Conservation (phyloP, 2,329 filamentous ascomycete species). For the Aspergillus terreus region DNA sequence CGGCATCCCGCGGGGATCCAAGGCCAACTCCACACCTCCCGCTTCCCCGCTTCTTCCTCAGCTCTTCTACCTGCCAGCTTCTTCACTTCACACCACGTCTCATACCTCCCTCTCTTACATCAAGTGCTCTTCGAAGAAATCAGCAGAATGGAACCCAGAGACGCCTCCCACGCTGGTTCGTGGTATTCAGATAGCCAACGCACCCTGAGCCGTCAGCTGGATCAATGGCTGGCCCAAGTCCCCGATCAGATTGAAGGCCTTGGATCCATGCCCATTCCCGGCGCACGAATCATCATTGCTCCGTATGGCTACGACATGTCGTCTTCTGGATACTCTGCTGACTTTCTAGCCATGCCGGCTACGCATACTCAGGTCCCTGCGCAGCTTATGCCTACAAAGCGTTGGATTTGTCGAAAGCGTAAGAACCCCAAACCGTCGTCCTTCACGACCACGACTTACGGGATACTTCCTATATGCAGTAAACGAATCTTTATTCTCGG, state of each 20-base stretch:
- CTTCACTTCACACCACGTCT: neutral
- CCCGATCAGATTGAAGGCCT: conserved; percentile 62
- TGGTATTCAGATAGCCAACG: conserved; percentile 72
- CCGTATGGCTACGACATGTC: conserved; percentile 60
- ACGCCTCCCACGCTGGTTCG: conserved; percentile 73
- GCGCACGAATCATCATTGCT: conserved; percentile 82
- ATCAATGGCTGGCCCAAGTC: conserved; percentile 70
- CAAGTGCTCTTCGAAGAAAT: neutral
- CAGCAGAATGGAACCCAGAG: conserved; percentile 40
- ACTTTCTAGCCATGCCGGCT: conserved; percentile 76
- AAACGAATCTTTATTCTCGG: conserved; percentile 91
- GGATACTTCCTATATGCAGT: conserved; percentile 32
- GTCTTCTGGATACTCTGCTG: conserved; percentile 6
- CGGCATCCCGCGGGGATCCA: conserved; percentile 9
- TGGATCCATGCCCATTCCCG: conserved; percentile 63
- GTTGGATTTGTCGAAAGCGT: conserved; percentile 75
- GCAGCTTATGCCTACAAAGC: conserved; percentile 93
- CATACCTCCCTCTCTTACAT: neutral
- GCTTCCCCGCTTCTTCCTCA: conserved; percentile 25
- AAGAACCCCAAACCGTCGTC: conserved; percentile 24
- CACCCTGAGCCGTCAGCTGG: conserved; percentile 65
- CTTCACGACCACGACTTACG: neutral
- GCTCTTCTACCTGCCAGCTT: conserved; percentile 2
- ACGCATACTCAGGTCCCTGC: conserved; percentile 83
- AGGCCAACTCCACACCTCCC: conserved; percentile 6